phyloP scores from a whole-genome alignment of 805 yeast species.

The Ogataea henricii region DNA sequence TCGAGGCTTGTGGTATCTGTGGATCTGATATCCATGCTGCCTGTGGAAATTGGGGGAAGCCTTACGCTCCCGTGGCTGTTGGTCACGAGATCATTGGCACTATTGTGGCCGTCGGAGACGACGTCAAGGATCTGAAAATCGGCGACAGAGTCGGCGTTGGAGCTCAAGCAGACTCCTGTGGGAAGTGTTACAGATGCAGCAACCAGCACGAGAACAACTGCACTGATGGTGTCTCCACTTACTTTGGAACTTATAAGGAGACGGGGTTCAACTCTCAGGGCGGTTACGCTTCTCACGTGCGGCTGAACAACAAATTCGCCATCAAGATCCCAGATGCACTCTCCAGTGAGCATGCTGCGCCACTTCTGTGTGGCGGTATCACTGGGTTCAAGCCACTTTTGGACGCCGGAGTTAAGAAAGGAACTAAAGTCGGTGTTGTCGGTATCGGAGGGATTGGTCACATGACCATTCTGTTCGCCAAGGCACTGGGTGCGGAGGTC shows the following conservation, averaged over 20 bases:
- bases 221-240: constrained; percentile 38
- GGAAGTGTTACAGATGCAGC: constrained; percentile 60
- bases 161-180: constrained; percentile 65
- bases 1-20: constrained; percentile 54
- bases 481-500: constrained; percentile 65
- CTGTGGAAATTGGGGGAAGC: constrained; percentile 48
- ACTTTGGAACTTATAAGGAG: constrained; percentile 35
- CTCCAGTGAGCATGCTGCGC: constrained; percentile 60
- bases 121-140: constrained; percentile 50
- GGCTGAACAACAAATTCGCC: constrained; percentile 63
- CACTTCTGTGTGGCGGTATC: constrained; percentile 76
- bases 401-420: constrained; percentile 40
- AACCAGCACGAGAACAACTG: constrained; percentile 49
- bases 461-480: constrained; percentile 60
- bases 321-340: constrained; percentile 62
- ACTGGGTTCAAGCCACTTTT: constrained; percentile 70
- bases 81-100: constrained; percentile 71
- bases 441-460: constrained; percentile 74
- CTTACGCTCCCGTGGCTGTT: constrained; percentile 38
- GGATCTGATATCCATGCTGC: constrained; percentile 62
- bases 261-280: constrained; percentile 48
- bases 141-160: constrained; percentile 86
- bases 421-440: constrained; percentile 54
- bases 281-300: constrained; percentile 68
- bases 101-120: constrained; percentile 60